Base-by-base conservation (phyloP, 805 yeast species). In the Cyberlindnera sargentensis region DNA sequence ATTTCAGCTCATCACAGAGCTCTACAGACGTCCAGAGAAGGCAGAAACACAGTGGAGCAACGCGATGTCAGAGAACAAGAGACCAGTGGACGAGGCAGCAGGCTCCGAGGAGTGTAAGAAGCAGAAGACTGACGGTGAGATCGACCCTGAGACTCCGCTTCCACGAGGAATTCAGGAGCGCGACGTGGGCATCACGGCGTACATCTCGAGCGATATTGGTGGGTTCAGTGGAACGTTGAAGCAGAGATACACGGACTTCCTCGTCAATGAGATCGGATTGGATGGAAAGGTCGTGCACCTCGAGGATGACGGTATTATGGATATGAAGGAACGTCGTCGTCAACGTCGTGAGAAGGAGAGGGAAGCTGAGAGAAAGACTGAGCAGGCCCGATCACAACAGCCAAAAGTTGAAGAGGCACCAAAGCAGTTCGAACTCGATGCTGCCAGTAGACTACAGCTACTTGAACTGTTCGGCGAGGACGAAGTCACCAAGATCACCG, bases 211-310 rank as follows among this genome's bases (percentile, higher is more conserved):
- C 2, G 71, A 67, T 4, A 54, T 69, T 26, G 62, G 70, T 8
- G 95, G 96, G 3, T 87, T 93, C 50, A 61, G 62, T 15, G 99
- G 98, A 3, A 72, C 75, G 10, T 70, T 93, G 54, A 93, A 93
- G 62, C 95, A 86, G 58, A 71, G 96, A 48, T 90, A 89, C 64
- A 82, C 95, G 9, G 99, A 93, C 61, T 93, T 93, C 61, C 73
- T 87, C 58, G 99, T 93, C 37, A 87, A 89, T 63, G 99, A 93
- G 63, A 83, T 93, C 44, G 83, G 72, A 47, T 53, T 65, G 29
- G 65, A 76, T 24, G 95, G 86, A 1, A 64, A 75, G 2, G 95
- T 89, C 2, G 75, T 90, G 9, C 90, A 82, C 60, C 69, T 93
- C 48, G 60, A 66, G 8, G 96, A 90, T 56, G 76, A 78, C 42